Percentiles rank a stretch among this genome's conserved stretches.
These are phyloP conservation scores for Phlebiopsis flavidoalba DNA, from an alignment of 768 basidiomycete genomes.

Conservation along the genomic window DNA sequence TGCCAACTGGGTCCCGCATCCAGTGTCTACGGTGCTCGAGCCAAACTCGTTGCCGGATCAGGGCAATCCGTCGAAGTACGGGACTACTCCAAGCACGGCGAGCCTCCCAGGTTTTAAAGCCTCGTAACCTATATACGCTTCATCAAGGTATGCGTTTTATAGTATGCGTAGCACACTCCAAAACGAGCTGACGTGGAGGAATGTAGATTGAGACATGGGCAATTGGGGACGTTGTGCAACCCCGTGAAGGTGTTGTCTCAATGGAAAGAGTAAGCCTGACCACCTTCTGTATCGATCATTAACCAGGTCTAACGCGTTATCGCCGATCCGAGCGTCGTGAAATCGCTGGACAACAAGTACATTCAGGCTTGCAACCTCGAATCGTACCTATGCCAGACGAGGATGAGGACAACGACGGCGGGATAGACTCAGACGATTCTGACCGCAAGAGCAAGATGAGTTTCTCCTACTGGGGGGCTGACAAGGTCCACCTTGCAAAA, in stretches of 20 bases:
- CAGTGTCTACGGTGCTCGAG: constrained; percentile 51
- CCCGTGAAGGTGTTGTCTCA: constrained; percentile 74
- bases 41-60: constrained; percentile 82
- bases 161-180: not conserved
- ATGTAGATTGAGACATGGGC: constrained; percentile 82
- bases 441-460: constrained; percentile 92
- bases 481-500: constrained; percentile 87
- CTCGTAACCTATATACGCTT: constrained; percentile 93
- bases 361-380: constrained; percentile 52
- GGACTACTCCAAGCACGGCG: constrained; percentile 75
- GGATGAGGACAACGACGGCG: constrained; percentile 34
- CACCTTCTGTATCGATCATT: constrained; percentile 11
- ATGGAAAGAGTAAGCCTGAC: constrained; percentile 79
- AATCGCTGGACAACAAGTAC: constrained; percentile 61
- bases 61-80: constrained; percentile 81
- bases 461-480: constrained; percentile 91
- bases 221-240: constrained; percentile 71
- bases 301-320: not conserved
- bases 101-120: constrained; percentile 69
- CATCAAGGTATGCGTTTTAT: constrained; percentile 55
- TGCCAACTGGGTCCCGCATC: constrained; percentile 69
- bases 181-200: not conserved
- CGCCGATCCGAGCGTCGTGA: constrained; percentile 54
- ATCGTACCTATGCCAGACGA: constrained; percentile 69
- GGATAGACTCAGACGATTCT: constrained; percentile 72